phyloP scores from a whole-genome alignment of 441 rosid genomes.

The Aquilaria agallochum region DNA sequence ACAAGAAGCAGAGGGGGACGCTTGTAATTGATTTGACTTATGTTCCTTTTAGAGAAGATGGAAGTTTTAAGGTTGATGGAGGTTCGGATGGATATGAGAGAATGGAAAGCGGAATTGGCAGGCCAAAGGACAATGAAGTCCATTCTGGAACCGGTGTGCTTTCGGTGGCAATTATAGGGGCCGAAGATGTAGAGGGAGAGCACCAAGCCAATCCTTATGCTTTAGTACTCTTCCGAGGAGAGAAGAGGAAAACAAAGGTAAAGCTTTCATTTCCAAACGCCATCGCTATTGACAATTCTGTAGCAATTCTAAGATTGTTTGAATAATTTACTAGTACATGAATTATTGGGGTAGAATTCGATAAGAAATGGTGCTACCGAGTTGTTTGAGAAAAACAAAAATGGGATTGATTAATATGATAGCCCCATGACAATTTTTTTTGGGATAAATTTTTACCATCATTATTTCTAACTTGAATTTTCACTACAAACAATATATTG shows the following conservation, averaged over 20 bases:
- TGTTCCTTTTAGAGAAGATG: conserved; percentile 70
- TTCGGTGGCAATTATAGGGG: conserved; percentile 66
- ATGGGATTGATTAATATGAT: too few relatives aligned
- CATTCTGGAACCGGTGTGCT: conserved; percentile 72
- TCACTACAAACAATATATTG: too few relatives aligned
- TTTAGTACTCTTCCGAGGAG: conserved; percentile 67
- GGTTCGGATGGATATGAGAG: conserved; percentile 24
- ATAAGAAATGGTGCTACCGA: too few relatives aligned
- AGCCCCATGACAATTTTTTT: too few relatives aligned
- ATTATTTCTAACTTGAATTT: too few relatives aligned
- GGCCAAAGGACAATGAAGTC: conserved; percentile 35
- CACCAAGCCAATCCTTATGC: conserved; percentile 78
- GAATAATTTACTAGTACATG: too few relatives aligned
- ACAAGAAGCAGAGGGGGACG: conserved; percentile 59
- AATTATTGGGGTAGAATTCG: too few relatives aligned
- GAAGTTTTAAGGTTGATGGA: conserved; percentile 28
- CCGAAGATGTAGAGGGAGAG: conserved; percentile 80
- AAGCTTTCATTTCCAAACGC: conserved; percentile 1
- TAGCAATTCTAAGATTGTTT: too few relatives aligned
- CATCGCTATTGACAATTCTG: too few relatives aligned
- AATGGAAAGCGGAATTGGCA: conserved; percentile 30
- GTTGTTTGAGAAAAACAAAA: too few relatives aligned
- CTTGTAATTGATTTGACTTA: conserved; percentile 56
- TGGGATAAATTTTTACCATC: too few relatives aligned
- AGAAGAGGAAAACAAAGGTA: conserved; percentile 81